Evolutionary conservation across 2,329 filamentous ascomycete species (phyloP), one percentile per base, ranked within the genome.

Genomic region (Stachybotrys elegans): DNA sequence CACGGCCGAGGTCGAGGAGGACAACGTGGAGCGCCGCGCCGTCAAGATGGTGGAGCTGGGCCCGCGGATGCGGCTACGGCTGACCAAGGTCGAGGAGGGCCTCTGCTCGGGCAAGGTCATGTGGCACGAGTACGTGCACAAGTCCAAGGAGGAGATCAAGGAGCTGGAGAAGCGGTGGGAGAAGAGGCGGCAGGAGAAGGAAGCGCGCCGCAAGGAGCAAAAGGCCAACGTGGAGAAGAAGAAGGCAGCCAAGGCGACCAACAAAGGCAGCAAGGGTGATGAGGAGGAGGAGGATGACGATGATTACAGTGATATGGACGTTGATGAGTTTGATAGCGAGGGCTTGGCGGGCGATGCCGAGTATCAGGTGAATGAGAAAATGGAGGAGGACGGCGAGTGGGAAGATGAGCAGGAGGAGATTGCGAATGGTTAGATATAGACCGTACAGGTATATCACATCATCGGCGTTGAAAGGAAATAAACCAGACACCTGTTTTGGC

Each of bases 81-180:
- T 98, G 67, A 91, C 89, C 44, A 98, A 98, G 70, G 91, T 98
- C 5, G 93, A 98, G 61, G 93, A 98, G 56, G 93, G 92, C 2
- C 68, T 97, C 6, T 96, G 90, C 57, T 78, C 79, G 21, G 93
- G 93, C 40, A 93, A 89, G 62, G 79, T 95, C 45, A 88, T 98
- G 86, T 98, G 93, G 93, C 93, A 98, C 65, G 90, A 96, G 61
- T 94, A 89, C 60, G 83, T 97, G 43, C 80, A 84, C 61, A 98
- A 98, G 75, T 82, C 81, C 6, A 81, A 81, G 54, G 77, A 80
- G 16, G 91, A 98, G 63, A 70, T 89, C 45, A 79, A 83, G 59
- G 80, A 86, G 51, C 68, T 96, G 55, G 91, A 97, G 54, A 80
- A 84, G 70, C 78, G 81, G 53, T 97, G 93, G 88, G 84, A 90